Evolutionary conservation across 1,284 basidiomycete species (phyloP), one percentile per base, ranked within the genome.

Genomic region (Neonothopanus nambi): DNA sequence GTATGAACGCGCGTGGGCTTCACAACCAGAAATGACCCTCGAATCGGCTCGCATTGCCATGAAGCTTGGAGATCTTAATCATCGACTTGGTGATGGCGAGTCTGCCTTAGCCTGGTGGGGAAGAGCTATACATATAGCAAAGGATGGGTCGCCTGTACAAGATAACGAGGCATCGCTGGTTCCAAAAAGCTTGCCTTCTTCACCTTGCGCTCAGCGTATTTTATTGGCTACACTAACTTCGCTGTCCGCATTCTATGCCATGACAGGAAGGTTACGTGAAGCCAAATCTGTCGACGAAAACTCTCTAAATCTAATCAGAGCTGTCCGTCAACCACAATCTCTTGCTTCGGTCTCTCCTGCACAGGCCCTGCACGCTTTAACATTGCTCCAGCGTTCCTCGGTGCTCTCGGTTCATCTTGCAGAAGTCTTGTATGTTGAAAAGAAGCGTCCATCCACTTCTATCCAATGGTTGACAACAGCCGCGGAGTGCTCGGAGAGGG

Each of bases 401-500:
- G 70, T 93, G 3, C 70, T 93, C 42, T 82, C 81, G 3, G 77
- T 91, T 17, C 90, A 94, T 64, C 79, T 83, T 13, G 89, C 89
- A 0, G 88, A 91, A 63, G 88, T 93, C 7, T 68, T 81, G 5
- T 80, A 88, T 62, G 88, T 85, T 5, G 75, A 78, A 39, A 72
- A 72, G 35, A 69, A 69, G 15, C 72, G 77, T 30, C 60, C 69
- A 4, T 59, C 68, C 13, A 65, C 72, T 28, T 83, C 86, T 0
- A 70, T 89, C 26, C 77, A 82, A 53, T 79, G 80, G 68, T 70
- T 90, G 24, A 72, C 71, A 3, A 71, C 74, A 15, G 85, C 90
- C 1, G 83, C 85, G 2, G 75, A 82, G 57, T 80, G 80, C 5
- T 84, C 89, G 0, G 88, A 91, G 63, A 76, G 77, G 26, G 81